Evolutionary conservation across 1,139 yeast genomes (phyloP), one percentile per base, ranked within the genome.

Genomic region (Candida sp.): DNA sequence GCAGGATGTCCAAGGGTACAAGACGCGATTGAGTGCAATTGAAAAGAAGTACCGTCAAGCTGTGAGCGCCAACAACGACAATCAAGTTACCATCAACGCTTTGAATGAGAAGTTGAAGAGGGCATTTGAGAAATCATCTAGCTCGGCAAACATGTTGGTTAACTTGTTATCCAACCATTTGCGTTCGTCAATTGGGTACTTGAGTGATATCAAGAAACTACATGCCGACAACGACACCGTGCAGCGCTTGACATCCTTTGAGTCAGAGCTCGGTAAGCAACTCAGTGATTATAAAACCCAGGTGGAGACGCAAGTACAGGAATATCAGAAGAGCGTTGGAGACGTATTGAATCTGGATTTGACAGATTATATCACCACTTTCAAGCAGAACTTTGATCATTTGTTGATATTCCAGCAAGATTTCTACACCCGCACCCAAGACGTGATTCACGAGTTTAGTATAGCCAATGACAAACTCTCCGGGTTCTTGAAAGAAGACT

Each of bases 381-480:
- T 49, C 22, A 43, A 41, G 33, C 31, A 44, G 7, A 48, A 44
- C 27, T 48, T 51, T 32, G 48, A 44, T 31, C 22, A 17, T 25
- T 34, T 53, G 17, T 26, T 44, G 25, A 42, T 37, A 7, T 48
- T 47, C 11, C 56, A 54, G 38, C 38, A 48, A 17, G 50, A 49
- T 30, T 45, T 49, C 32, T 31, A 46, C 4, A 46, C 8, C 3
- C 39, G 26, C 2, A 40, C 48, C 1, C 49, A 52, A 34, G 51
- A 55, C n/a, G 49, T 52, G 12, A 27, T 61, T 11, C 41, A 52
- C 2, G 56, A 54, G 39, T 52, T 59, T 26, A 54, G 47, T 43
- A 50, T 54, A n/a, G 54, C 58, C n/a, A 55, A 58, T 45, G 57
- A 55, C 17, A 57, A 58, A 47, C 46, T 59, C 9, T 50, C 58